These are phyloP conservation scores for Penicillium desertorum DNA, from an alignment of 495 filamentous ascomycete species.

Conservation along the genomic window DNA sequence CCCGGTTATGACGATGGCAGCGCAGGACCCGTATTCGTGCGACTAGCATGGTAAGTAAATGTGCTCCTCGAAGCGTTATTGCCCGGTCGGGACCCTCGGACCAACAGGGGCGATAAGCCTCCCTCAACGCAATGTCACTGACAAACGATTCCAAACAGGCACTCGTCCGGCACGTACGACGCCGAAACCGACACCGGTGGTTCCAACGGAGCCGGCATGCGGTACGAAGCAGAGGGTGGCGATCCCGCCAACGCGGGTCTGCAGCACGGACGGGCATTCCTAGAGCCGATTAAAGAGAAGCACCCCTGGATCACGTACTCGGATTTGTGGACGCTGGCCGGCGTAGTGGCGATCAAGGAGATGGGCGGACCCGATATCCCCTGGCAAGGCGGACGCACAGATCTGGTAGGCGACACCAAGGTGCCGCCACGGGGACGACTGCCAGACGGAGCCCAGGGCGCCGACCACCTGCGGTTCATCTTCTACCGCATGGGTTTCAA, in stretches of 20 bases:
- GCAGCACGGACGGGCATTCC: constrained; percentile 61
- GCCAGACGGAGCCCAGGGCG: constrained; percentile 58
- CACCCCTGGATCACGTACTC: constrained; percentile 65
- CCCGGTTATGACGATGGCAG: constrained; percentile 63
- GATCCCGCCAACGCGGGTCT: constrained; percentile 64
- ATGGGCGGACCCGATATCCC: constrained; percentile 56
- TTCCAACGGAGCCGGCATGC: constrained; percentile 64
- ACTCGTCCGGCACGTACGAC: constrained; percentile 62
- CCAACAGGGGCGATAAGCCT: constrained; percentile 6
- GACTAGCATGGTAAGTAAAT: constrained; percentile 56
- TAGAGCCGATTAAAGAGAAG: constrained; percentile 56
- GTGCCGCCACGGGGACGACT: constrained; percentile 57
- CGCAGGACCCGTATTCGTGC: constrained; percentile 60
- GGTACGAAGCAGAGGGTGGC: constrained; percentile 62
- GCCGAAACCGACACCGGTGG: constrained; percentile 57
- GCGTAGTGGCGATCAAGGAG: constrained; percentile 56
- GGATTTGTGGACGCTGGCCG: constrained; percentile 62
- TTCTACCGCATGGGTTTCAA: constrained; percentile 66
- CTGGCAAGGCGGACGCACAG: constrained; percentile 58
- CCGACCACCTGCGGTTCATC: constrained; percentile 57
- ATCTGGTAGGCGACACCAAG: constrained; percentile 56
- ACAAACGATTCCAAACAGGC: constrained; percentile 35
- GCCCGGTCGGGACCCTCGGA: constrained; percentile 15
- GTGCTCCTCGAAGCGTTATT: constrained; percentile 5
- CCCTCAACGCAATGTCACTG: constrained; percentile 10